Conservation (phyloP, 495 filamentous ascomycete species). For the Cudoniella acicularis region DNA sequence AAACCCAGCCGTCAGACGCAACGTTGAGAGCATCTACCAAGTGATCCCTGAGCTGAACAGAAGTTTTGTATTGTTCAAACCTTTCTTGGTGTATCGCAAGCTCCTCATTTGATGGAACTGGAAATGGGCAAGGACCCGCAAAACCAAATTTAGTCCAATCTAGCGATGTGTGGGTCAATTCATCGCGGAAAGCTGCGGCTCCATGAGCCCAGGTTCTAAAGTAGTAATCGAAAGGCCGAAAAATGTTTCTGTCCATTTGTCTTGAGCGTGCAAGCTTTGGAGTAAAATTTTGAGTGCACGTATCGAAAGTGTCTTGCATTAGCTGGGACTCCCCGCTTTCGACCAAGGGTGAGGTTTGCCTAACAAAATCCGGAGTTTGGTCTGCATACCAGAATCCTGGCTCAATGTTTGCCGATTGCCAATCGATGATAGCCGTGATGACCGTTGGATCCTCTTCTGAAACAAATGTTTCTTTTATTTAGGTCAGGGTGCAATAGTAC, state of each 20-base stretch:
- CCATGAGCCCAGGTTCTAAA: constrained; percentile 44
- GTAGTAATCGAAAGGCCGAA: constrained; percentile 40
- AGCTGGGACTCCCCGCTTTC: too few species aligned
- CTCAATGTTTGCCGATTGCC: constrained; percentile 38
- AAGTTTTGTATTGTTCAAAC: background rate
- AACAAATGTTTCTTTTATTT: constrained; percentile 41
- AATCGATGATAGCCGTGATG: constrained; percentile 40
- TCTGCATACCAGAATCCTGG: constrained; percentile 36
- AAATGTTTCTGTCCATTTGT: constrained; percentile 20
- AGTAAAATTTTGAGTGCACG: too few species aligned
- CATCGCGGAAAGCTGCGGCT: constrained; percentile 35
- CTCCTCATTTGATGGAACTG: background rate
- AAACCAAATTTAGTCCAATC: constrained; percentile 40
- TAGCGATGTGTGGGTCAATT: constrained; percentile 36
- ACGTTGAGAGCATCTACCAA: background rate
- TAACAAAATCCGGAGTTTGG: constrained; percentile 35
- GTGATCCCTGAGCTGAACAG: background rate
- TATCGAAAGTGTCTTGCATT: too few species aligned
- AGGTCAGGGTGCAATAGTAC: constrained; percentile 38
- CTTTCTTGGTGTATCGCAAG: background rate
- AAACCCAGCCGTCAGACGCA: background rate
- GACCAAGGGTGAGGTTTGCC: too few species aligned
- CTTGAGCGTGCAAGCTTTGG: background rate
- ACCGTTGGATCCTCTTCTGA: constrained; percentile 36
- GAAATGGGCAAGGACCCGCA: constrained; percentile 33